phyloP scores from a whole-genome alignment of 495 filamentous ascomycete genomes.

The Darksidea phi region DNA sequence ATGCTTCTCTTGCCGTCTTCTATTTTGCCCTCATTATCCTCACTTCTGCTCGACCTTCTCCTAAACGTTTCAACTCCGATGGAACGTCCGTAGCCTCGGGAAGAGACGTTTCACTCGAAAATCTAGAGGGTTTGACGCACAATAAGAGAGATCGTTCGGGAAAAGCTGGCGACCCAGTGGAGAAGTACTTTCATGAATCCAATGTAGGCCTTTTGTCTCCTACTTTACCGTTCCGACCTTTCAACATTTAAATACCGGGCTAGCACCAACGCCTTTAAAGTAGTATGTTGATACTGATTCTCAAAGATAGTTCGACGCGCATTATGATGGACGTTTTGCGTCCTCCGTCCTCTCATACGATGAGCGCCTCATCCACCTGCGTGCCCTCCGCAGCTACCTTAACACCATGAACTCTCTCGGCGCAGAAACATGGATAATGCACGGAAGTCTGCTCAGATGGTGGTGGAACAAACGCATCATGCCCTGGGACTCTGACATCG shows the following conservation, averaged over 20 bases:
- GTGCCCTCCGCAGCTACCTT: slow-evolving; percentile 56
- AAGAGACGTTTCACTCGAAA: slow-evolving; percentile 22
- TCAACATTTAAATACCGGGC: neutral
- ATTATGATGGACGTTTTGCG: slow-evolving; percentile 45
- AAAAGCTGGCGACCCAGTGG: slow-evolving; percentile 22
- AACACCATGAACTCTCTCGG: slow-evolving; percentile 56
- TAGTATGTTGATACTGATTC: neutral
- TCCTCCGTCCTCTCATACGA: slow-evolving; percentile 21
- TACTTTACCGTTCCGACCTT: neutral
- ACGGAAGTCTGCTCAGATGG: slow-evolving; percentile 60
- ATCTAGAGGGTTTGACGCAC: slow-evolving; percentile 21
- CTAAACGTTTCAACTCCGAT: no score
- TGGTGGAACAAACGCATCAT: slow-evolving; percentile 66
- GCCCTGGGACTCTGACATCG: slow-evolving; percentile 64
- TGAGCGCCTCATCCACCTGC: slow-evolving; percentile 45
- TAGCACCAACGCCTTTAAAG: neutral
- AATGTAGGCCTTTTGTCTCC: slow-evolving; percentile 17
- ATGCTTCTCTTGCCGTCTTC: no score
- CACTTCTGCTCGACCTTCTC: no score
- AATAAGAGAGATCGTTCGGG: slow-evolving; percentile 25
- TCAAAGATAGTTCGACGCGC: slow-evolving; percentile 37
- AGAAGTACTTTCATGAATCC: slow-evolving; percentile 42
- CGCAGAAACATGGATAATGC: slow-evolving; percentile 64
- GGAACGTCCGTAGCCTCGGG: neutral
- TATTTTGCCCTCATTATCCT: no score